A percentile compares a stretch with the other conserved stretches of the same genome.
Conservation (phyloP, 805 yeast species). For the Yarrowia osloensis region DNA sequence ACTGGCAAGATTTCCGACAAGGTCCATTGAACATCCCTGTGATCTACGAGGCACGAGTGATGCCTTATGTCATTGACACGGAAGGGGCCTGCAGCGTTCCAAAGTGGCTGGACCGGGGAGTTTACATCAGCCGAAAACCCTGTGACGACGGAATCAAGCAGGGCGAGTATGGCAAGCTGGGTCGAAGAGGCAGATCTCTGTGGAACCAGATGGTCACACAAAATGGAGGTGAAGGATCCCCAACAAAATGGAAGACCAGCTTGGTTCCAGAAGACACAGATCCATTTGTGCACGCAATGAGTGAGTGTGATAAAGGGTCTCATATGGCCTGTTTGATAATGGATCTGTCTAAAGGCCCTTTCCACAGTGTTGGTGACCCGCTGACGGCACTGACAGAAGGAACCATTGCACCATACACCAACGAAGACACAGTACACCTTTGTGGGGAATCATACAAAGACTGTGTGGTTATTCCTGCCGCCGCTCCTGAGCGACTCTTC, state of each 20-base stretch:
- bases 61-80: conserved; percentile 3
- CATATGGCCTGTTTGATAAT: conserved; percentile 13
- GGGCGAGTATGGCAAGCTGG: not conserved
- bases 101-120: not conserved
- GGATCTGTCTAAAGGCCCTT: not conserved
- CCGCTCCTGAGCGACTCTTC: not conserved
- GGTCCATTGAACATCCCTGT: not conserved
- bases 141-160: not conserved
- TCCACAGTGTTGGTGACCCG: not conserved
- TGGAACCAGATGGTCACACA: not conserved
- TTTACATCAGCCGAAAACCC: not conserved
- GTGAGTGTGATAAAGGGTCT: not conserved
- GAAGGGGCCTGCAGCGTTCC: not conserved
- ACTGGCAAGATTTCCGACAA: too few relatives aligned
- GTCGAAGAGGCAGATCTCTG: not conserved
- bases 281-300: not conserved
- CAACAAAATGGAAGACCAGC: not conserved
- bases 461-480: conserved; percentile 2
- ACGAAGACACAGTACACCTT: not conserved
- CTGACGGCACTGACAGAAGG: not conserved
- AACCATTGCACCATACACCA: not conserved
- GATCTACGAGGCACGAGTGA: not conserved
- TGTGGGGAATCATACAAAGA: conserved; percentile 1
- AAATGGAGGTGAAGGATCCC: not conserved
- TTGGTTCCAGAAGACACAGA: not conserved